Percentiles rank a stretch among this genome's conserved stretches.
These are phyloP conservation scores for Paracamarosporium sp. DNA, from an alignment of 2,329 filamentous ascomycete species.

Conservation along the genomic window DNA sequence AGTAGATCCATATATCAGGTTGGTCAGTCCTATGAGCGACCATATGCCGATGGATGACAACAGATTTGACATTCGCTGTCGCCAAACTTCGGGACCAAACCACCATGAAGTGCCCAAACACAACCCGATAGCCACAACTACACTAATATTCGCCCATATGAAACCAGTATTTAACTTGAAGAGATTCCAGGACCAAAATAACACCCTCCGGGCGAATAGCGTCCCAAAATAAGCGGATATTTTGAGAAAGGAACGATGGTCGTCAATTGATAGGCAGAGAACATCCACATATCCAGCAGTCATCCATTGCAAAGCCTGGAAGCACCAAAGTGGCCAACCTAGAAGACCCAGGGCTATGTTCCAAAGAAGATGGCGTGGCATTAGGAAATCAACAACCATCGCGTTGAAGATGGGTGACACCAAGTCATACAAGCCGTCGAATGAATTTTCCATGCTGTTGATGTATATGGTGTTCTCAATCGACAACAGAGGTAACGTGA, in stretches of 20 bases:
- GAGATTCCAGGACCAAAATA: not conserved
- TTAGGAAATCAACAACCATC: not conserved
- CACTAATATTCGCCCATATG: not conserved
- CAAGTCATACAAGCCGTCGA: not conserved
- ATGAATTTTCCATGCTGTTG: not conserved
- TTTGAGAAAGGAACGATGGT: not conserved
- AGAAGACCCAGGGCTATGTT: not conserved
- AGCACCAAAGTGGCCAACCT: not conserved
- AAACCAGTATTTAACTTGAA: not conserved
- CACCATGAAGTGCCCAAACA: not conserved
- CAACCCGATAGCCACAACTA: not conserved
- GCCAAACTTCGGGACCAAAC: not conserved
- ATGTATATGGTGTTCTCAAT: no score
- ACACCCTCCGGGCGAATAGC: not conserved
- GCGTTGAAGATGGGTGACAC: not conserved
- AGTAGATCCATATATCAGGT: not conserved
- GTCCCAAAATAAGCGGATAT: not conserved
- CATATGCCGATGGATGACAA: not conserved
- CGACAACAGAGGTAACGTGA: no score
- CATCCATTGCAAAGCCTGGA: not conserved
- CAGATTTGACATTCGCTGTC: not conserved
- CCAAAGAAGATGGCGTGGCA: not conserved
- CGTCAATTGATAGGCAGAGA: not conserved
- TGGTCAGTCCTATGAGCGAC: not conserved
- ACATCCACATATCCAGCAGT: not conserved